phyloP scores from a whole-genome alignment of 495 filamentous ascomycete species.

The Xylaria venustula region DNA sequence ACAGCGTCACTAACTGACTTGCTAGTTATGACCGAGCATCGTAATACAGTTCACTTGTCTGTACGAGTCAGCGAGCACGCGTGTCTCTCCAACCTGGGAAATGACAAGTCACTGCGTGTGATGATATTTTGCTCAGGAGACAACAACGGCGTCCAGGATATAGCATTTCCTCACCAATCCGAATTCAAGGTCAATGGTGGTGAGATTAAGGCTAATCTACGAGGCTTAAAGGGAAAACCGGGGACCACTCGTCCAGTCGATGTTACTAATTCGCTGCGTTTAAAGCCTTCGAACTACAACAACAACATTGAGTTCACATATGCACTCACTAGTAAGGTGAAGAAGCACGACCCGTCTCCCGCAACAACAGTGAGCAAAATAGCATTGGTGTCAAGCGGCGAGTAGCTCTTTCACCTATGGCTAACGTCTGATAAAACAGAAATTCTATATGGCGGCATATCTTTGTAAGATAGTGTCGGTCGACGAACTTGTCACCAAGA shows the following conservation, averaged over 20 bases:
- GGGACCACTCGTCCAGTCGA: constrained; percentile 92
- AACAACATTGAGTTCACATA: constrained; percentile 87
- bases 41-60: constrained; percentile 51
- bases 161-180: constrained; percentile 86
- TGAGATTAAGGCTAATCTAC: constrained; percentile 83
- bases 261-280: constrained; percentile 73
- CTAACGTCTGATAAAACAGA: constrained; percentile 52
- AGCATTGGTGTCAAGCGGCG: constrained; percentile 10
- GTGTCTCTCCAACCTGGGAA: constrained; percentile 47
- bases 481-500: constrained; percentile 65
- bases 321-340: constrained; percentile 82
- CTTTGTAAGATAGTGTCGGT: constrained; percentile 72
- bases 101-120: constrained; percentile 56
- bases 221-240: constrained; percentile 91
- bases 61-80: constrained; percentile 53
- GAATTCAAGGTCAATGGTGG: constrained; percentile 88
- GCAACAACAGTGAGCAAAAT: constrained; percentile 26
- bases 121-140: constrained; percentile 78
- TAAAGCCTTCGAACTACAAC: constrained; percentile 59
- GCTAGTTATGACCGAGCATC: constrained; percentile 58
- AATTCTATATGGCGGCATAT: constrained; percentile 70
- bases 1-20: constrained; percentile 1
- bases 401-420: not conserved
- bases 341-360: constrained; percentile 9
- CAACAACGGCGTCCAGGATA: constrained; percentile 63